Evolutionary conservation across 2,329 filamentous ascomycete genomes (phyloP).

Genomic region (Phyllosticta citribraziliensis): DNA sequence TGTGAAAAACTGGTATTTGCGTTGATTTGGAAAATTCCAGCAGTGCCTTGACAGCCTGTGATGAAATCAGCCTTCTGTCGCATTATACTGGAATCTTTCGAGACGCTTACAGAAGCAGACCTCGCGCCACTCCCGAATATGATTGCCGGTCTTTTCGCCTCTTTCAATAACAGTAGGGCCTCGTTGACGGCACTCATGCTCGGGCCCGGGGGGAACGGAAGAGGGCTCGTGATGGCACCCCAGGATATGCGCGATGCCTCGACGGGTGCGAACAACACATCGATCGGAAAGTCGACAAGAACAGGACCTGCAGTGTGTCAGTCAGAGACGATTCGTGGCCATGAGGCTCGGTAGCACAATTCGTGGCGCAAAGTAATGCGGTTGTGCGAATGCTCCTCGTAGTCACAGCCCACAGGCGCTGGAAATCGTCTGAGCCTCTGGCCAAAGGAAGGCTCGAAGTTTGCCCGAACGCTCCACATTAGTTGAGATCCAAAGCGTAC

Average conservation of each 20-base stretch:
- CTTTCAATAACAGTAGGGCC: slow-evolving; percentile 22
- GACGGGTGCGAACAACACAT: slow-evolving; percentile 34
- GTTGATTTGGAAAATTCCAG: slow-evolving; percentile 25
- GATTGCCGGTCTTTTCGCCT: slow-evolving; percentile 31
- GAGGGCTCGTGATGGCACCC: slow-evolving; percentile 30
- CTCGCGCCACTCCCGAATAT: slow-evolving; percentile 33
- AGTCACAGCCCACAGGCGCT: no score
- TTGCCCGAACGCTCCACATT: no score
- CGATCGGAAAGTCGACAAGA: slow-evolving; percentile 30
- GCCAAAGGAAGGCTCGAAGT: no score
- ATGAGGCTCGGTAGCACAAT: no score
- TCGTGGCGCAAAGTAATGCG: no score
- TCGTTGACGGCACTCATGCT: slow-evolving; percentile 27
- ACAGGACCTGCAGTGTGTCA: slow-evolving; percentile 25
- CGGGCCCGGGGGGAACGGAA: slow-evolving; percentile 26
- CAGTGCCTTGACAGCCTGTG: slow-evolving; percentile 22
- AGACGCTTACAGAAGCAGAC: slow-evolving; percentile 7
- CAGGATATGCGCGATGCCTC: slow-evolving; percentile 28
- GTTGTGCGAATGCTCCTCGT: no score
- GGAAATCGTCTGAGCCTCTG: no score
- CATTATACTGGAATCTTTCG: neutral
- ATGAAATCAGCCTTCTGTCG: neutral
- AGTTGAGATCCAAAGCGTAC: no score
- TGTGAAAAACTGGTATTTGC: slow-evolving; percentile 33
- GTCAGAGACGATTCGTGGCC: neutral